Percentiles rank a stretch among this genome's conserved stretches.
Evolutionary conservation across 1,284 basidiomycete species (phyloP).

Genomic region (Calocybe gambosa): DNA sequence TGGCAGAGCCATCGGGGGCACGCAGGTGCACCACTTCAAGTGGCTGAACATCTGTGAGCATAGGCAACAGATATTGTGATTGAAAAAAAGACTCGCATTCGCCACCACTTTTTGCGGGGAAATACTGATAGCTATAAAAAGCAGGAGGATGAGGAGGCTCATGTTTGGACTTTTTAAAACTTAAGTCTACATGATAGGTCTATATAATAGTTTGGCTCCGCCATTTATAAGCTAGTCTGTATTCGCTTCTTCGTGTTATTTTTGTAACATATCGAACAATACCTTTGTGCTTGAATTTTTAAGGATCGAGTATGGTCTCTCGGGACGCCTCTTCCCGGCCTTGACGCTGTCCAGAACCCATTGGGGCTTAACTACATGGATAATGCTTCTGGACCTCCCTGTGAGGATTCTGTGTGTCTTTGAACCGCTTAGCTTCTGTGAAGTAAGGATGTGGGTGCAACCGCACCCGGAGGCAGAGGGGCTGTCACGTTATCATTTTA

Average conservation of each 20-base stretch:
- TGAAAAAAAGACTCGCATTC: too few species aligned
- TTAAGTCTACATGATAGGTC: too few species aligned
- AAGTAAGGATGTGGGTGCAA: slow-evolving; percentile 70
- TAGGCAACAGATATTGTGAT: not conserved
- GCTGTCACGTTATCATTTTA: slow-evolving; percentile 25
- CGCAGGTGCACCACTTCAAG: slow-evolving; percentile 24
- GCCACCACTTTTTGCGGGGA: too few species aligned
- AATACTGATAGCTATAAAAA: too few species aligned
- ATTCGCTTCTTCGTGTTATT: slow-evolving; percentile 5
- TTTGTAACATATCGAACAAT: slow-evolving; percentile 20
- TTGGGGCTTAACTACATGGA: slow-evolving; percentile 61
- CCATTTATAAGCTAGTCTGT: too few species aligned
- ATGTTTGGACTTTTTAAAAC: too few species aligned
- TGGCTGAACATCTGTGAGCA: slow-evolving; percentile 15
- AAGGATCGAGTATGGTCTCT: slow-evolving; percentile 48
- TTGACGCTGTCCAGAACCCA: slow-evolving; percentile 65
- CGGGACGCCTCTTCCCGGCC: slow-evolving; percentile 48
- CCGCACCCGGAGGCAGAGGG: slow-evolving; percentile 47
- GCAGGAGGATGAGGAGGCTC: too few species aligned
- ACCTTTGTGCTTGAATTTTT: slow-evolving; percentile 29
- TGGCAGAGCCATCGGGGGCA: slow-evolving; percentile 35
- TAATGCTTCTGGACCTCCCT: slow-evolving; percentile 36
- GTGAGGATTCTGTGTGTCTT: slow-evolving; percentile 59
- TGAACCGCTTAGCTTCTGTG: slow-evolving; percentile 55
- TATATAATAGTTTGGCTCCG: too few species aligned